Conservation (phyloP, 1,139 yeast genomes). For the Candida sp. region DNA sequence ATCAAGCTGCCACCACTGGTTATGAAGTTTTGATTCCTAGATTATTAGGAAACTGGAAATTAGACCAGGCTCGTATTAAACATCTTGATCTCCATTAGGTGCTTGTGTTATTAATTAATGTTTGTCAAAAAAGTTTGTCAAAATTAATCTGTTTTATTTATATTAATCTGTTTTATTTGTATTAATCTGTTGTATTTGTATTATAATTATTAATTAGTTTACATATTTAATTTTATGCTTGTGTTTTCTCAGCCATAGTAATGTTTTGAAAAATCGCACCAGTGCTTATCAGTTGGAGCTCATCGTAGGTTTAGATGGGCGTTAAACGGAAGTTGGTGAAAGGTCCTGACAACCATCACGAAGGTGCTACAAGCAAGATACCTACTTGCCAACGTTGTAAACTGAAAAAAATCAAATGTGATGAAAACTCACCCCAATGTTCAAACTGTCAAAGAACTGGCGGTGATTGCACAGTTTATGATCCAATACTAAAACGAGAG, state of each 20-base stretch:
- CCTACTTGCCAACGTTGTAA: constrained; percentile 87
- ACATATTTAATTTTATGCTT: too few relatives aligned
- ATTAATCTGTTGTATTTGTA: too few relatives aligned
- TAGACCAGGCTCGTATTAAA: constrained; percentile 33
- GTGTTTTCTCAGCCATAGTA: too few relatives aligned
- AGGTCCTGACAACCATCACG: constrained; percentile 3
- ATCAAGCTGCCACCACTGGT: constrained; percentile 53
- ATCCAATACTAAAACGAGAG: constrained; percentile 85
- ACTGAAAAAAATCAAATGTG: constrained; percentile 75
- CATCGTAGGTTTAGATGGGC: background rate
- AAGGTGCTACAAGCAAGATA: constrained; percentile 21
- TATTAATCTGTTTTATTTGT: too few relatives aligned
- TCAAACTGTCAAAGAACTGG: constrained; percentile 64
- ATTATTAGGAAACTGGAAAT: constrained; percentile 31
- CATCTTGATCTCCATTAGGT: constrained; percentile 16
- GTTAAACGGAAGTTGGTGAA: constrained; percentile 1
- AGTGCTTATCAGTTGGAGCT: too few relatives aligned
- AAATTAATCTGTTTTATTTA: too few relatives aligned
- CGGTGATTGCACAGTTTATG: constrained; percentile 76
- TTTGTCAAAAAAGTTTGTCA: too few relatives aligned
- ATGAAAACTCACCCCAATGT: constrained; percentile 80
- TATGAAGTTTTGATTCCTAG: constrained; percentile 75
- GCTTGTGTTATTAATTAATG: too few relatives aligned
- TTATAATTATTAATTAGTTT: too few relatives aligned
- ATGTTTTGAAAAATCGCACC: too few relatives aligned